A percentile compares a stretch with the other conserved stretches of the same genome.
Evolutionary conservation across 768 basidiomycete species (phyloP).

Genomic region (Termitomyces sp.): DNA sequence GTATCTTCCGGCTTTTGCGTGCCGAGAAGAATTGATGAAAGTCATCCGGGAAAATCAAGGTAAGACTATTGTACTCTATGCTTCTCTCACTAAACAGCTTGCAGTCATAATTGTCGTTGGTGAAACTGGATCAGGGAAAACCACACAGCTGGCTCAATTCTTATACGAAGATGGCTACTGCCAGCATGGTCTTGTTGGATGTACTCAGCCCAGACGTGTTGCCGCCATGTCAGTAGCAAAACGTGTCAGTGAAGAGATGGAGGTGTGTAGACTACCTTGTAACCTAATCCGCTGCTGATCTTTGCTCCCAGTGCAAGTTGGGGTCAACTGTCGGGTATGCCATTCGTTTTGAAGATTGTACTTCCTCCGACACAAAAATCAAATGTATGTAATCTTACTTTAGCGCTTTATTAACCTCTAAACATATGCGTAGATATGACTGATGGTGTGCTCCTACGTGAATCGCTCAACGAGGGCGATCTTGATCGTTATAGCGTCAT

Average conservation of each 20-base stretch:
- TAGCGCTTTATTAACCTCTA: neutral
- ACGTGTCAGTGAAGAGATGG: slow-evolving; percentile 99
- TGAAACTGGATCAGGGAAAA: slow-evolving; percentile 99
- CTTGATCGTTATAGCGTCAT: slow-evolving; percentile 95
- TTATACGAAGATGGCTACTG: slow-evolving; percentile 97
- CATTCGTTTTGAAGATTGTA: slow-evolving; percentile 98
- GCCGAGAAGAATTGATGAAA: slow-evolving; percentile 87
- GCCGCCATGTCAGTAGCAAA: slow-evolving; percentile 99
- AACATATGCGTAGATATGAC: slow-evolving; percentile 75
- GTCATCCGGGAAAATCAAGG: slow-evolving; percentile 94
- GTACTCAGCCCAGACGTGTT: slow-evolving; percentile 97
- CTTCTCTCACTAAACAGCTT: slow-evolving; percentile 2
- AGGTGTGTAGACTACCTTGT: slow-evolving; percentile 43
- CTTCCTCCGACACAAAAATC: slow-evolving; percentile 89
- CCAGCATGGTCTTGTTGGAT: slow-evolving; percentile 83
- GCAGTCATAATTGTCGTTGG: slow-evolving; percentile 92
- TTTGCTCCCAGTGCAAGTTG: slow-evolving; percentile 63
- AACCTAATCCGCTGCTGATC: neutral
- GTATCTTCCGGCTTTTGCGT: slow-evolving; percentile 96
- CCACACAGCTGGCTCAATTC: slow-evolving; percentile 93
- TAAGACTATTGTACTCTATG: slow-evolving; percentile 16
- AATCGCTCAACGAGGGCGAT: slow-evolving; percentile 98
- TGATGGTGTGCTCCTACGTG: slow-evolving; percentile 95
- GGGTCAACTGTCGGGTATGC: slow-evolving; percentile 93
- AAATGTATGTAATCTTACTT: slow-evolving; percentile 62